Evolutionary conservation across 2,329 filamentous ascomycete species (phyloP).

Genomic region (Botrytis aclada): DNA sequence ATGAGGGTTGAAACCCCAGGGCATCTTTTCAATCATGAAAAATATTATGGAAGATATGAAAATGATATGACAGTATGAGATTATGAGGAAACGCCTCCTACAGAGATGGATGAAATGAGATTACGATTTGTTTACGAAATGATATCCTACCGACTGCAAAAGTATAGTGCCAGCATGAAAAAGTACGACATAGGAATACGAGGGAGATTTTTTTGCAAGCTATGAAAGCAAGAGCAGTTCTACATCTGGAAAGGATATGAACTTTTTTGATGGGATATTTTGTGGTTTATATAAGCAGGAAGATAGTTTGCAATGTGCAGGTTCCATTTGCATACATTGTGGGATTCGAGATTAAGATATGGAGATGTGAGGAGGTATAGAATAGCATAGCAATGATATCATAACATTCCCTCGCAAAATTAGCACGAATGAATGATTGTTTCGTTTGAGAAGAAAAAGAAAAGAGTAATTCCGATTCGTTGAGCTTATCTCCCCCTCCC

Average conservation of each 20-base stretch:
- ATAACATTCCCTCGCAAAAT: background rate
- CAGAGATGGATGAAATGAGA: slow-evolving; percentile 11
- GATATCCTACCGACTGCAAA: slow-evolving; percentile 14
- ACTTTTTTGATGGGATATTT: background rate
- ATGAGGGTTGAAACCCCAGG: slow-evolving; percentile 40
- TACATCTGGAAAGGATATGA: background rate
- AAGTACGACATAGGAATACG: slow-evolving; percentile 7
- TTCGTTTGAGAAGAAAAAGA: background rate
- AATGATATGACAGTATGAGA: slow-evolving; percentile 9
- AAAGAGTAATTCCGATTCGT: background rate
- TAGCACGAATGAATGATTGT: background rate
- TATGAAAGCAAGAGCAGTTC: background rate
- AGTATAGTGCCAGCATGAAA: slow-evolving; percentile 1
- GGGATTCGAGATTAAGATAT: background rate
- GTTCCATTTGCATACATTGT: background rate
- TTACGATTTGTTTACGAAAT: slow-evolving; percentile 24
- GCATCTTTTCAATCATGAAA: background rate
- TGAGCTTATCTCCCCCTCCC: background rate
- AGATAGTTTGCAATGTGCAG: background rate
- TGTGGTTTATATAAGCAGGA: background rate
- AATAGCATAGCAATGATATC: slow-evolving; percentile 7
- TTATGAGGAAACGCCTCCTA: background rate
- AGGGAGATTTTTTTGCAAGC: slow-evolving; percentile 5
- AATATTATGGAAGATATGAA: slow-evolving; percentile 2
- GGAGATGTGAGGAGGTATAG: background rate